These are phyloP conservation scores for Apiospora pterosperma DNA, from an alignment of 2,329 filamentous ascomycete genomes.

Conservation along the genomic window DNA sequence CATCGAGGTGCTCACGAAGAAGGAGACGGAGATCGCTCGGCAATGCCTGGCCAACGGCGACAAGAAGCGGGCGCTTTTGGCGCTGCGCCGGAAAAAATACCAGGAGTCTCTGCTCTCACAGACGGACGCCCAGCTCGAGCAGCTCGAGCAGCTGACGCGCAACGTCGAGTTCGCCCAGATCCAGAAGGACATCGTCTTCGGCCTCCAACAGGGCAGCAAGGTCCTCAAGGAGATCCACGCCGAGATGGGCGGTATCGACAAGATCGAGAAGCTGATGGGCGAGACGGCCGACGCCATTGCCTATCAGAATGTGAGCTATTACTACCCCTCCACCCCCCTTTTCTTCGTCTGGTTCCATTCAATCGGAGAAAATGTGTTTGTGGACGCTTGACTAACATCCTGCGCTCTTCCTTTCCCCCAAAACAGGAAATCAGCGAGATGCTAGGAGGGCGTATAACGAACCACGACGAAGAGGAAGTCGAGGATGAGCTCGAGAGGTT, in stretches of 20 bases:
- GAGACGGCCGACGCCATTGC: conserved; percentile 87
- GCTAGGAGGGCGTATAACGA: conserved; percentile 82
- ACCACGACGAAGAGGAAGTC: conserved; percentile 95
- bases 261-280: conserved; percentile 92
- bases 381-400: not conserved
- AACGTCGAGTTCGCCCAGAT: conserved; percentile 95
- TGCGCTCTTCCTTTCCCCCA: not conserved
- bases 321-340: not conserved
- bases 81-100: conserved; percentile 92
- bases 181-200: conserved; percentile 93
- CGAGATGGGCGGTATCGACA: conserved; percentile 93
- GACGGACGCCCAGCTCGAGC: conserved; percentile 90
- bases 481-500: conserved; percentile 89
- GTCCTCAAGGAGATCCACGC: conserved; percentile 88
- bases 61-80: conserved; percentile 78
- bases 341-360: not conserved
- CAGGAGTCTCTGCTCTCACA: conserved; percentile 85
- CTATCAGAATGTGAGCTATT: conserved; percentile 72
- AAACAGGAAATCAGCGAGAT: conserved; percentile 85
- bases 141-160: conserved; percentile 82
- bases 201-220: conserved; percentile 84
- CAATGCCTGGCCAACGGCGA: conserved; percentile 79
- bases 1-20: conserved; percentile 79
- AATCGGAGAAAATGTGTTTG: not conserved
- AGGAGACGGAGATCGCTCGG: conserved; percentile 82